Base-by-base conservation (phyloP, 768 basidiomycete genomes). In the Macrolepiota dolichaula region DNA sequence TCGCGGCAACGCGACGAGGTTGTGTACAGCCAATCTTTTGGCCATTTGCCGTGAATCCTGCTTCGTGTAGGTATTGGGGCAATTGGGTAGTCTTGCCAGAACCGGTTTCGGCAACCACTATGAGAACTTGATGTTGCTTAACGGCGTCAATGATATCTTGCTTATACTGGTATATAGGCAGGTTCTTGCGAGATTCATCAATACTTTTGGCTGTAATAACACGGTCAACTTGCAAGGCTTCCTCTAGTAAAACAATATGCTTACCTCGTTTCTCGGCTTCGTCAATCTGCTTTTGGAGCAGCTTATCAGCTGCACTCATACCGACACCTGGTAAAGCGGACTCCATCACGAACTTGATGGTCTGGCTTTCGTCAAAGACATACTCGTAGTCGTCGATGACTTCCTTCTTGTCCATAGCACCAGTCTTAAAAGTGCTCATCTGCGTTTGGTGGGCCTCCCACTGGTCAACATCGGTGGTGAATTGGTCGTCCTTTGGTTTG, bases 61-160 rank as follows among this genome's bases (percentile, higher is more conserved):
- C 96, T 77, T 99, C 97, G 70, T 98, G 94, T 3, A 99, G 86
- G 72, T 98, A 99, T 71, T 99, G 97, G 0, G 97, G 96, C 2
- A 99, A 80, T 72, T 99, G 97, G 0, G 97, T 99, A 1, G 97
- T 99, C 77, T 99, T 99, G 37, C 97, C 97, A 1, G 97, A 98
- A 24, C 97, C 97, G 0, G 97, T 98, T 76, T 99, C 97, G 11
- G 96, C 97, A 53, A 97, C 95, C 51, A 99, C 94, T 60, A 99
- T 95, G 65, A 99, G 85, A 19, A 98, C 91, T 69, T 98, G 97
- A 69, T 97, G 91, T 37, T 94, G 85, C 46, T 85, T 85, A 62
- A 99, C 89, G 0, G 97, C 97, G 22, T 87, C 83, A 9, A 99
- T 86, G 22, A 98, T 85, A 58, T 94, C 81, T 49, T 96, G 88